Conservation (phyloP, 768 basidiomycete species). For the Leccinum ochraceum region DNA sequence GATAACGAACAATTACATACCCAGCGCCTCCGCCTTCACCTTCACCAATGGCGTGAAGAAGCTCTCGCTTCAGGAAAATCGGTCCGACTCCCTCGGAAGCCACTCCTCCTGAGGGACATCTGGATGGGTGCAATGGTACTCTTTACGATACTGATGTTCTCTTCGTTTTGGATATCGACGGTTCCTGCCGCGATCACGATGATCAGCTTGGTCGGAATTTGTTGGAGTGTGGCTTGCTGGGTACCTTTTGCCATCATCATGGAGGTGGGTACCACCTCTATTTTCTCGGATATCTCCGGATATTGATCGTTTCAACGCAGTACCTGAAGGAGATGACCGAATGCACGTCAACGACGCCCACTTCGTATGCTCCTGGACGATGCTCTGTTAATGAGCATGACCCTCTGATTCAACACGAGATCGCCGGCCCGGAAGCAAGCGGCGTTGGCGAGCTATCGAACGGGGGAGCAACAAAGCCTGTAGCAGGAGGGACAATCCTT, state of each 20-base stretch:
- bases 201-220: slow-evolving; percentile 85
- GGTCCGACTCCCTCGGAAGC: slow-evolving; percentile 81
- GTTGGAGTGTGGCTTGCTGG: slow-evolving; percentile 99
- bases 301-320: slow-evolving; percentile 35
- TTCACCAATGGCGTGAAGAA: slow-evolving; percentile 83
- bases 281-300: not conserved
- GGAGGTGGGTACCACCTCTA: slow-evolving; percentile 71
- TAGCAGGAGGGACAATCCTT: slow-evolving; percentile 87
- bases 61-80: slow-evolving; percentile 74
- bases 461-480: slow-evolving; percentile 40
- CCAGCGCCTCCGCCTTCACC: slow-evolving; percentile 64
- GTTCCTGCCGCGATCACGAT: slow-evolving; percentile 76
- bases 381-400: slow-evolving; percentile 38
- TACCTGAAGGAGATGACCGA: slow-evolving; percentile 72
- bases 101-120: slow-evolving; percentile 89
- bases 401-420: slow-evolving; percentile 61
- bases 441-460: slow-evolving; percentile 31
- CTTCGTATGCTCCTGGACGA: slow-evolving; percentile 32
- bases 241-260: slow-evolving; percentile 97
- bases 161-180: slow-evolving; percentile 84
- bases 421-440: slow-evolving; percentile 42
- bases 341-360: slow-evolving; percentile 16
- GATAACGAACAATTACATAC: slow-evolving; percentile 75
- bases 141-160: slow-evolving; percentile 76
- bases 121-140: slow-evolving; percentile 88